Evolutionary conservation across 2,329 filamentous ascomycete genomes (phyloP), one percentile per base, ranked within the genome.

Genomic region (Decorospora gaudefroyi): DNA sequence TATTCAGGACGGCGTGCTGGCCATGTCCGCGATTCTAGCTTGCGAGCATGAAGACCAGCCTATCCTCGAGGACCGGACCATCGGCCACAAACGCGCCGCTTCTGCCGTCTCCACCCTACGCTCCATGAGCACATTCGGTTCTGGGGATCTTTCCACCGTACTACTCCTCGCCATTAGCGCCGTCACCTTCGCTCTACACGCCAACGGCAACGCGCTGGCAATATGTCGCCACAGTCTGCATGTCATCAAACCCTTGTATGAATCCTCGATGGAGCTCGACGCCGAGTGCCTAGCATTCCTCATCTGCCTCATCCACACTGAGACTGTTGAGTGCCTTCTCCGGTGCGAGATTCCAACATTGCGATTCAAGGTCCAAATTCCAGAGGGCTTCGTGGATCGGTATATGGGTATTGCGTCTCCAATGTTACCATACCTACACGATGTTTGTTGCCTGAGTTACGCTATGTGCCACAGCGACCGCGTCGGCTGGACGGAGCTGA

Each of bases 391-490:
- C 1, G 31, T 42, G 18, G 37, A 46, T 25, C 37, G 31, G 10
- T 46, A 42, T 12, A n/a, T 46, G 16, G 43, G 43, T 5, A 46
- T 46, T 17, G 13, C 43, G 12, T 30, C 15, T 19, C 21, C 43
- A 9, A 31, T 42, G 43, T 11, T 46, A 30, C 23, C 37, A 10
- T 31, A 36, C 4, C 16, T 46, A 2, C 26, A 46, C 31, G 37
- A 46, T 17, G 17, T 42, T 16, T 42, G 37, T 22, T 18, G 30
- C 17, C 18, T 46, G 19, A 30, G 30, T 6, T n/a, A 31, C 12
- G 4, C 32, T 10, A 22, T 46, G 27, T 22, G 42, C 16, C 31
- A 46, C 9, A 13, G 42, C 9, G 26, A 41, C 8, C 26, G 33
- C 11, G 30, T 30, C 2, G 27, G 23, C 21, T 12, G 27, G n/a